phyloP scores from a whole-genome alignment of 2,329 filamentous ascomycete genomes.

The Ceratocystis destructans region DNA sequence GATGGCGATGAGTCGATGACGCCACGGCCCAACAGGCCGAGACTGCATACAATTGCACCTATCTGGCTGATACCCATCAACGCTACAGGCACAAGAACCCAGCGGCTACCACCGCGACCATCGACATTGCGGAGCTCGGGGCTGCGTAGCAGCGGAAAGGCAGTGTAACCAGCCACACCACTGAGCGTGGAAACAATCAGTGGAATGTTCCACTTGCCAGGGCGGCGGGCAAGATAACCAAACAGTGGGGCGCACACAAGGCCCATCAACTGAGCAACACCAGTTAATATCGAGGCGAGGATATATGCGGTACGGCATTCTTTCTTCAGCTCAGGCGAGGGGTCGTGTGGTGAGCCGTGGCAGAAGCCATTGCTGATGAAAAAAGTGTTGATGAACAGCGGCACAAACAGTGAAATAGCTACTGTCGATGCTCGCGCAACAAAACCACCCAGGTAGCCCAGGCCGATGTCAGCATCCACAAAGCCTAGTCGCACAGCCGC shows the following conservation, averaged over 20 bases:
- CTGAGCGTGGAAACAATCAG: constrained; percentile 56
- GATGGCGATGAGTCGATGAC: constrained; percentile 37
- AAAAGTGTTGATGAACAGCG: constrained; percentile 81
- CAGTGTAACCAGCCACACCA: constrained; percentile 64
- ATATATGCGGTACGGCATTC: constrained; percentile 80
- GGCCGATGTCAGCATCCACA: constrained; percentile 60
- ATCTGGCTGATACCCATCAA: constrained; percentile 88
- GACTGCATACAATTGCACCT: constrained; percentile 85
- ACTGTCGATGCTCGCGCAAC: constrained; percentile 90
- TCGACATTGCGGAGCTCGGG: constrained; percentile 56
- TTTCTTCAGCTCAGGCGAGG: constrained; percentile 62
- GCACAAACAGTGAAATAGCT: constrained; percentile 87
- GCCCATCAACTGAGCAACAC: constrained; percentile 75
- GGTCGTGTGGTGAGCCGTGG: constrained; percentile 48
- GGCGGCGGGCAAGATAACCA: constrained; percentile 65
- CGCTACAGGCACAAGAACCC: constrained; percentile 62
- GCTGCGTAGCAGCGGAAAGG: constrained; percentile 61
- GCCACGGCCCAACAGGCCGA: constrained; percentile 74
- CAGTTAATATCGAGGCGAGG: constrained; percentile 73
- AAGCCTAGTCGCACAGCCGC: constrained; percentile 57
- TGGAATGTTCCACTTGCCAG: constrained; percentile 54
- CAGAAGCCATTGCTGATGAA: constrained; percentile 75
- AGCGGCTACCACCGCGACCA: constrained; percentile 51
- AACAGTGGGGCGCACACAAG: constrained; percentile 76
- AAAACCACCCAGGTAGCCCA: constrained; percentile 88